phyloP scores from a whole-genome alignment of 2,329 filamentous ascomycete species.

The Exophiala mesophila region DNA sequence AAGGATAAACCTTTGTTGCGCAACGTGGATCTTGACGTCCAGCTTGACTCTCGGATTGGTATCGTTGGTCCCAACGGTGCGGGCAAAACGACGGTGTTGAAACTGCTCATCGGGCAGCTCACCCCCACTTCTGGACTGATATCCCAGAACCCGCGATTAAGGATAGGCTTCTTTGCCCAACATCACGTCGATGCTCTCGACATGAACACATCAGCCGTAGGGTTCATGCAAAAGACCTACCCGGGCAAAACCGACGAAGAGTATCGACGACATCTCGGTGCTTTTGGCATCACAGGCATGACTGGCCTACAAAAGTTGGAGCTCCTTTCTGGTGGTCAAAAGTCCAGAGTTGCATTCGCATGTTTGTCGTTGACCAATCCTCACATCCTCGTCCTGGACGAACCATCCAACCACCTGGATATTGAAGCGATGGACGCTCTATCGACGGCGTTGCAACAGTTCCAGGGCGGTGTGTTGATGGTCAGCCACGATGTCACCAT shows the following conservation, averaged over 20 bases:
- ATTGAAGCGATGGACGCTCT: conserved; percentile 99
- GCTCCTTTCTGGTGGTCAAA: conserved; percentile 91
- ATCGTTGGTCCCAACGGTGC: conserved; percentile 99
- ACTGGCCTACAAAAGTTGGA: conserved; percentile 96
- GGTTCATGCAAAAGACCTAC: conserved; percentile 92
- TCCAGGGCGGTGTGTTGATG: conserved; percentile 95
- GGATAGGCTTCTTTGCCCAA: conserved; percentile 95
- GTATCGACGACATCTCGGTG: conserved; percentile 89
- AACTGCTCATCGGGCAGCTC: conserved; percentile 88
- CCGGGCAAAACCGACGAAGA: conserved; percentile 92
- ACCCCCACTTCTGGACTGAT: conserved; percentile 73
- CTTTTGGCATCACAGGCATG: conserved; percentile 80
- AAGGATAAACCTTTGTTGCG: conserved; percentile 72
- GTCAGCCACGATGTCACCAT: conserved; percentile 99
- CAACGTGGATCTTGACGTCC: conserved; percentile 91
- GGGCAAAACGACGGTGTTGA: conserved; percentile 97
- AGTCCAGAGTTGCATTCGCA: conserved; percentile 97
- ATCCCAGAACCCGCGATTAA: conserved; percentile 78
- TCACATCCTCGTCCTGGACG: conserved; percentile 95
- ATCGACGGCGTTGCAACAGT: conserved; percentile 73
- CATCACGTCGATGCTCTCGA: conserved; percentile 97
- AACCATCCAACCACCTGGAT: conserved; percentile 97
- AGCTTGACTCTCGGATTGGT: conserved; percentile 95
- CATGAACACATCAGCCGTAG: conserved; percentile 79
- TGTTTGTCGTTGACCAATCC: conserved; percentile 89